phyloP scores from a whole-genome alignment of 768 basidiomycete species.

The Lactifluus hygrophoroides region DNA sequence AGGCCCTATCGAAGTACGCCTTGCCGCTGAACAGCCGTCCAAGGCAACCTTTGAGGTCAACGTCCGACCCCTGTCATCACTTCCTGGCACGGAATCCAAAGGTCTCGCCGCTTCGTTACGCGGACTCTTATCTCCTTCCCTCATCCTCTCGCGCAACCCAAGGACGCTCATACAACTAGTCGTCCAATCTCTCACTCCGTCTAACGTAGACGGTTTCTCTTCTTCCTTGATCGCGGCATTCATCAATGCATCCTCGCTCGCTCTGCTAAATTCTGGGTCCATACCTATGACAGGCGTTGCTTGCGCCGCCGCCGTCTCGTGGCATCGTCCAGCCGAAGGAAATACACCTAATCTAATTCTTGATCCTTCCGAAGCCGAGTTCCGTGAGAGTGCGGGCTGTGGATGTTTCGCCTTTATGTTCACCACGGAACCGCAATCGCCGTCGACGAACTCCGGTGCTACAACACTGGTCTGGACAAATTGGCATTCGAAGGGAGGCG shows the following conservation, averaged over 20 bases:
- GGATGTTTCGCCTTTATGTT: constrained; percentile 63
- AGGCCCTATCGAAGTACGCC: constrained; percentile 71
- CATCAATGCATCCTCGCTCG: constrained; percentile 63
- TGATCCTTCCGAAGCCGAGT: constrained; percentile 44
- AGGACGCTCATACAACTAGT: constrained; percentile 73
- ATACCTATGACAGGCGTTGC: constrained; percentile 70
- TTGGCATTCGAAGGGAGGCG: constrained; percentile 34
- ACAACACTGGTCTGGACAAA: constrained; percentile 44
- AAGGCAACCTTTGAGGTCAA: constrained; percentile 68
- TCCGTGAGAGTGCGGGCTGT: constrained; percentile 29
- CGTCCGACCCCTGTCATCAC: constrained; percentile 58
- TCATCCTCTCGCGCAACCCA: constrained; percentile 60
- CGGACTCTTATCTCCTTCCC: constrained; percentile 47
- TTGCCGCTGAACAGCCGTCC: constrained; percentile 59
- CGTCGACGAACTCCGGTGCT: constrained; percentile 16
- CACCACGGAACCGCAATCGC: constrained; percentile 19
- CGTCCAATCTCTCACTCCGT: constrained; percentile 46
- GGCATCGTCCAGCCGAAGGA: constrained; percentile 20
- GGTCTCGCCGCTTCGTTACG: constrained; percentile 46
- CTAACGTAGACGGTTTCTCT: constrained; percentile 9
- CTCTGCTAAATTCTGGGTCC: constrained; percentile 60
- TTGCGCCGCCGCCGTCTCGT: constrained; percentile 55
- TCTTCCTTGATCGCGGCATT: constrained; percentile 44
- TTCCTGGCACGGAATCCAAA: constrained; percentile 65
- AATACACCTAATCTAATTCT: constrained; percentile 34